Base-by-base conservation (phyloP, 768 basidiomycete genomes). In the Leccinum imitatum region DNA sequence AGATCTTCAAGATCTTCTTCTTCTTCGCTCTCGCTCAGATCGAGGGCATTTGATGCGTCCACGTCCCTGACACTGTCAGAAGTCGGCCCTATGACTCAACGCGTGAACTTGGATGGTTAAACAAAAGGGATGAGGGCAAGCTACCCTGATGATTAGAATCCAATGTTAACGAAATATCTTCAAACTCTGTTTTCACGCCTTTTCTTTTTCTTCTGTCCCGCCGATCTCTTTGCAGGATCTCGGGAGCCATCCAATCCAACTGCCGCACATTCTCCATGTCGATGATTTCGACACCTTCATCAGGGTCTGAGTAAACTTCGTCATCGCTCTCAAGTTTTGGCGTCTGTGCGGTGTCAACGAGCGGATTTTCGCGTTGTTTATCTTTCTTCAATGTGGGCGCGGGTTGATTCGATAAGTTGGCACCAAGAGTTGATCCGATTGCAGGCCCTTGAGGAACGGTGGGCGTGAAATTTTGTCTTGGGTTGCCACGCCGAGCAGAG, bases 221-320 rank as follows among this genome's bases (percentile, higher is more conserved):
- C 17, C 71, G 78, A 56, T 86, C 83, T 63, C 77, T 86, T 57
- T 76, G 78, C 57, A 93, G 68, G 61, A 81, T 86, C 69, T 93
- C 90, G 1, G 92, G 92, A 8, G 92, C 92, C 87, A 91, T 91
- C 85, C 87, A 92, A 71, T 94, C 92, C 85, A 94, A 84, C 61
- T 85, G 78, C 54, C 81, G 76, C 31, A 94, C 85, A 59, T 87
- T 80, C 31, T 87, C 85, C 84, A 94, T 89, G 67, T 94, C 92
- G 44, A 94, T 78, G 55, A 93, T 91, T 75, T 93, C 90, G 25
- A 93, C 88, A 11, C 90, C 91, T 57, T 92, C 90, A 66, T 93
- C 92, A 13, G 90, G 89, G 60, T 94, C 92, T 17, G 92, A 94
- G 73, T 93, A 93, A 19, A 80, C 79, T 60, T 92, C 91, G 6